Conservation (phyloP, 371 early-diverging fungal species). For the Funneliformis caledonium region DNA sequence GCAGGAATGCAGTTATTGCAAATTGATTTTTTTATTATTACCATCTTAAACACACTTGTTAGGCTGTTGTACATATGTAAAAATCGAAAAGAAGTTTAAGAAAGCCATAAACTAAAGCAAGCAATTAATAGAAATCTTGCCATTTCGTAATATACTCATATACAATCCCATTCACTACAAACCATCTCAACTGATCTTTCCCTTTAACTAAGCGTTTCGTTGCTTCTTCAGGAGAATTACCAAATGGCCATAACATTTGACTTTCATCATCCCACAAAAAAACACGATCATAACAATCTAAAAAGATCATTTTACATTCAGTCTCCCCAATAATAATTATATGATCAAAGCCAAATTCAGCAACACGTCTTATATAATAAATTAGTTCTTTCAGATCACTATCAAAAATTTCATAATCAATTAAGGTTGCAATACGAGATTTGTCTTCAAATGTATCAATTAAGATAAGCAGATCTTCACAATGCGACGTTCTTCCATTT, state of each 20-base stretch:
- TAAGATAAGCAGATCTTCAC: background rate
- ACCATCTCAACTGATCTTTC: conserved; percentile 21
- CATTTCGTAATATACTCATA: conserved; percentile 28
- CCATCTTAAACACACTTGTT: conserved; percentile 26
- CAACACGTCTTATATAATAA: conserved; percentile 34
- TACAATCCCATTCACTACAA: conserved; percentile 20
- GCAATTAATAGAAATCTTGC: background rate
- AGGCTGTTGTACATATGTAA: background rate
- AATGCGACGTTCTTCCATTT: background rate
- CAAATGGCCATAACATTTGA: conserved; percentile 33
- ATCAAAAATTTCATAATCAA: conserved; percentile 32
- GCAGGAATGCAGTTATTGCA: conserved; percentile 31
- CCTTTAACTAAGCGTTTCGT: conserved; percentile 13
- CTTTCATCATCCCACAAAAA: conserved; percentile 26
- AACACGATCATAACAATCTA: conserved; percentile 28
- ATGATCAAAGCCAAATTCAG: conserved; percentile 33
- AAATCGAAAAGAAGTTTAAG: background rate
- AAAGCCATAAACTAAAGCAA: background rate
- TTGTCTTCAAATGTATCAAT: conserved; percentile 26
- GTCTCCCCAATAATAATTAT: conserved; percentile 37
- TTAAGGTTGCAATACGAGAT: conserved; percentile 32
- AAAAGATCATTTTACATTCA: conserved; percentile 22
- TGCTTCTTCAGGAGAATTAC: conserved; percentile 32
- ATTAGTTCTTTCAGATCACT: conserved; percentile 29
- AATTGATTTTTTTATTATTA: conserved; percentile 34